Base-by-base conservation (phyloP, 1,139 yeast species). In the Ashbya aceris region DNA sequence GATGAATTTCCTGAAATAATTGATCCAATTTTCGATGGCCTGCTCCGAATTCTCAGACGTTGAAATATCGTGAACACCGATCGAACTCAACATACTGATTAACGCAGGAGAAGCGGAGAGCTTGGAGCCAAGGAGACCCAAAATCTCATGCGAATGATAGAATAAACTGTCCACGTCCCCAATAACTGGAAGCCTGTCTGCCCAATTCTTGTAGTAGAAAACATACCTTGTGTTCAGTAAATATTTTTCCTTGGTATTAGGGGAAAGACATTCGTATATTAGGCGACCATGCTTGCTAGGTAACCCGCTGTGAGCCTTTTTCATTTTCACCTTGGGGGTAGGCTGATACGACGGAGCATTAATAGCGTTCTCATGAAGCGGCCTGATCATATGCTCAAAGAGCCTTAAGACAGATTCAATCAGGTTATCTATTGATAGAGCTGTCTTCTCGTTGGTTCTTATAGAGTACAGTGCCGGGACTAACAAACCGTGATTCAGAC, bases 401-500 rank as follows among this genome's bases (percentile, higher is more conserved):
- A 82, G 46, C 37, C 80, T 56, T 30, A 66, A 52, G 27, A 83
- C 62, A 28, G 76, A 60, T n/a, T 61, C 65, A 0, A 76, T 67
- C 7, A 80, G 59, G 9, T 72, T 77, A 1, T 70, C 70, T 48
- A 77, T 79, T 1, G 81, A 66, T 36, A 72, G 66, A 1, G 81
- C 76, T 38, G 86, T 61, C 46, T 69, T 76, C 7, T 95, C 94
- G 53, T 75, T 76, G 46, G 72, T 71, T 1, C 77, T 65, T 5
- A 87, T 64, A 3, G 86, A 67, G 51, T 64, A 77, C 5, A 83
- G 50, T 0, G 86, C 68, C 1, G 91, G 87, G 60, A 76, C 69
- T 39, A 79, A 69, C 38, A 82, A 64, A 0, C 94, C 93, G 45
- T 72, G 73, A 0, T 75, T 63, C n/a, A 86, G 60, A 34, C 81